Base-by-base conservation (phyloP, 2,329 filamentous ascomycete species). In the Aspergillaceae sp. region DNA sequence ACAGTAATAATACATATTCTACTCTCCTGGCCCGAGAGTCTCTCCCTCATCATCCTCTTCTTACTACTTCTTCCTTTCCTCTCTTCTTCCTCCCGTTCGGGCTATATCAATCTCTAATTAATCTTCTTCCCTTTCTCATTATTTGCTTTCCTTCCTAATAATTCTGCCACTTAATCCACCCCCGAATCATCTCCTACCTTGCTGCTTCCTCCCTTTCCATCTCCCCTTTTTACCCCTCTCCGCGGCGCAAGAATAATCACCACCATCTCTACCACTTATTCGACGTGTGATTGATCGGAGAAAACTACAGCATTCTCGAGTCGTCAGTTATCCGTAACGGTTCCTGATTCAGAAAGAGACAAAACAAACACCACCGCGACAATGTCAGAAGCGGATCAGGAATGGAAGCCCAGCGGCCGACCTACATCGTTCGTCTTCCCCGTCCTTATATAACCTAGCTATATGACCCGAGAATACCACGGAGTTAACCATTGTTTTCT, bases 361-460 rank as follows among this genome's bases (percentile, higher is more conserved):
- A 19, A 11, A 37, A 9, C 36, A 35, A 47, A 35, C 41, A 40
- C 7, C 36, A 38, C 26, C 26, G 44, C 35, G 57, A 62, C 52
- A 10, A 71, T 70, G 68, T 71, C 82, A 54, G 83, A 87, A 71
- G 77, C 78, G 55, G 83, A 87, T 63, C 78, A 78, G 61, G 82
- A 87, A 70, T 91, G 85, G 86, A 82, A 88, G 78, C 84, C 86
- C 57, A 90, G 74, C 63, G 80, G 77, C 61, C 84, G 87, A 54
- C 87, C 87, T 55, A 85, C 91, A 73, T 92, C 87, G 87, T 92
- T 75, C 67, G 87, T 80, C 47, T 52, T 53, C 50, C 49, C 48
- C 48, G 49, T 46, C 29, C 43, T 47, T 46, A 19, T 36, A n/a
- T 37, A 7, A 8, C 36, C 36, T 38, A 8, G 36, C 8, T 19